Percentiles rank a stretch among this genome's conserved stretches.
phyloP scores from a whole-genome alignment of 805 yeast genomes.

The Maudiozyma pseudohumilis region DNA sequence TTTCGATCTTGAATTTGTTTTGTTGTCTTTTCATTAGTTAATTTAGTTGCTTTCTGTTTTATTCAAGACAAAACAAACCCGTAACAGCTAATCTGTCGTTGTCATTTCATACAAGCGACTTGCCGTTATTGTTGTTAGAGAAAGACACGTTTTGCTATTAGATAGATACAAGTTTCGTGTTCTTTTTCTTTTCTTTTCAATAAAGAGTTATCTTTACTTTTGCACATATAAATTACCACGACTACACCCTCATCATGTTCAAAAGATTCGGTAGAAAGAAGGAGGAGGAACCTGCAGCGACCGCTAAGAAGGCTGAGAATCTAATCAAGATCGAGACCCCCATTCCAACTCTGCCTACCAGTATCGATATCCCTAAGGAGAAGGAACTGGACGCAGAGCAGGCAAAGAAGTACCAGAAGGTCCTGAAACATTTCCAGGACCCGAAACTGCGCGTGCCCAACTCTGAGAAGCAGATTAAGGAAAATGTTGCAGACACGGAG shows the following conservation, averaged over 20 bases:
- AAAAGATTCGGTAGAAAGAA: slow-evolving; percentile 14
- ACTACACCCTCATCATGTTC: slow-evolving; percentile 13
- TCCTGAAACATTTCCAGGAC: slow-evolving; percentile 51
- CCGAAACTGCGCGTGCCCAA: slow-evolving; percentile 42
- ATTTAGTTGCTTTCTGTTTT: too few relatives aligned
- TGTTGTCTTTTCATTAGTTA: too few relatives aligned
- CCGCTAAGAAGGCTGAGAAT: slow-evolving; percentile 17
- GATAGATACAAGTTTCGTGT: neutral
- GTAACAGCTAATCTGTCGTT: too few relatives aligned
- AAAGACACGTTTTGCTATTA: too few relatives aligned
- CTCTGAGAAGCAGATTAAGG: slow-evolving; percentile 34
- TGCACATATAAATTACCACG: neutral
- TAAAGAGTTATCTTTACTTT: neutral
- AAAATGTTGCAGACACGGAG: slow-evolving; percentile 23
- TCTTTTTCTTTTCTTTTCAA: neutral
- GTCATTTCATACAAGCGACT: too few relatives aligned
- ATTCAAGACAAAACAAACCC: too few relatives aligned
- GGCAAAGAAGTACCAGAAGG: slow-evolving; percentile 47
- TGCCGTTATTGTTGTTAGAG: too few relatives aligned
- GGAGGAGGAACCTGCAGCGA: slow-evolving; percentile 9
- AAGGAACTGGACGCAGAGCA: slow-evolving; percentile 44
- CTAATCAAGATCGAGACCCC: slow-evolving; percentile 36
- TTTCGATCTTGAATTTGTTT: too few relatives aligned
- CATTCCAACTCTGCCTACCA: slow-evolving; percentile 43
- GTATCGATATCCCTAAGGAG: slow-evolving; percentile 42